Base-by-base conservation (phyloP, 306 rosid genomes). In the Begonia masoniana region DNA sequence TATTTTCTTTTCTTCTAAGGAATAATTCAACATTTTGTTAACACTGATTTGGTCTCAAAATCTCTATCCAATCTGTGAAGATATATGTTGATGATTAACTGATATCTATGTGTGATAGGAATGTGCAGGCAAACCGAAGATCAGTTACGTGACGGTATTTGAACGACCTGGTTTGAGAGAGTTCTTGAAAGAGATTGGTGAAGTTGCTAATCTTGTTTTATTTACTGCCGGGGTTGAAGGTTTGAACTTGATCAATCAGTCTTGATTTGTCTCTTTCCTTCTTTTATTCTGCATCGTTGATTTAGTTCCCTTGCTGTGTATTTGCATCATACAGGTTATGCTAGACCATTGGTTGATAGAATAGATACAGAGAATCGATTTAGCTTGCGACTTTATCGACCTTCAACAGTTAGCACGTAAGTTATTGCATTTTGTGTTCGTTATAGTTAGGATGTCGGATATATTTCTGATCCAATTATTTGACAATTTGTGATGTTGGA, bases 181-280 rank as follows among this genome's bases (percentile, higher is more conserved):
- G 59, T 91, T 91, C 82, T 76, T 91, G 52, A 76, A 57, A 43
- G 76, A 74, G 67, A 80, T 86, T 52, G 62, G 91, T 58, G 76
- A 75, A 61, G 86, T 91, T 64, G 94, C 96, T 9, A 81, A 91
- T 63, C 68, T 91, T 73, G 88, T 91, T 54, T 82, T 91, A 57
- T 91, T 91, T 58, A 91, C 99, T 39, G 99, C 99, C 59, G 99
- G 99, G 58, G 92, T 91, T 66, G 96, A 86, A 86, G 99, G 99
- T 83, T 62, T 55, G 64, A 54, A 49, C 7, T 48, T 74, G 61
- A 50, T 64, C 48, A 13, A 13, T 66, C 35, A 16, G 7, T 31
- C 39, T 4, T 6, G 56, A 49, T 69, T 62, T 50, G 62, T 7
- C 55, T 24, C 26, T 17, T 57, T 19, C 1, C 13, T 36, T 41